These are phyloP conservation scores for Babesia bigemina DNA, from an alignment of 169 alveolate genomes.

Conservation along the genomic window DNA sequence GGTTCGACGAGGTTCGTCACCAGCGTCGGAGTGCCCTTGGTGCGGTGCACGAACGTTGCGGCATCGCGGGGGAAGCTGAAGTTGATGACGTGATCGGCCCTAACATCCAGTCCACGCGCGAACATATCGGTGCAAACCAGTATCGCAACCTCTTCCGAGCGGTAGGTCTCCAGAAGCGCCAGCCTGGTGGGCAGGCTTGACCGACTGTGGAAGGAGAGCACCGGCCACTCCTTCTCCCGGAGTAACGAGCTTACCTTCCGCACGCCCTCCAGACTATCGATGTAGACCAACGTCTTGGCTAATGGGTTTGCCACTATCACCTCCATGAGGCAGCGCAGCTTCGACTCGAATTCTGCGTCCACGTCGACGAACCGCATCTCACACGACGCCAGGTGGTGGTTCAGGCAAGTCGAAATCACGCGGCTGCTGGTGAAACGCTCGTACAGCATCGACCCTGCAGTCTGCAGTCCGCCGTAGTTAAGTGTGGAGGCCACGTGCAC, in stretches of 20 bases:
- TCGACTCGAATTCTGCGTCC: conserved; percentile 17
- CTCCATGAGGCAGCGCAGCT: conserved; percentile 24
- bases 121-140: conserved; percentile 74
- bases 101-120: conserved; percentile 71
- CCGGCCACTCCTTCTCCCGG: conserved; percentile 74
- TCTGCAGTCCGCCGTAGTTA: conserved; percentile 72
- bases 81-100: conserved; percentile 70
- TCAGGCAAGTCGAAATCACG: conserved; percentile 17
- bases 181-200: conserved; percentile 72
- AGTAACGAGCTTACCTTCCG: conserved; percentile 8
- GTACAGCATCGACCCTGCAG: conserved; percentile 74
- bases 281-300: conserved; percentile 42
- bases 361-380: conserved; percentile 3
- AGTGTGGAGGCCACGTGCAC: conserved; percentile 73
- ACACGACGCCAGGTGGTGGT: conserved; percentile 15
- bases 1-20: conserved; percentile 36
- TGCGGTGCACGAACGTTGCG: conserved; percentile 72
- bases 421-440: conserved; percentile 71
- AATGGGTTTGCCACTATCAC: conserved; percentile 36
- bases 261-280: conserved; percentile 18
- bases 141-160: conserved; percentile 49
- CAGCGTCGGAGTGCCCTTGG: conserved; percentile 21
- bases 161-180: conserved; percentile 67
- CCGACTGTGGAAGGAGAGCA: conserved; percentile 70
- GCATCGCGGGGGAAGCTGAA: conserved; percentile 74